Base-by-base conservation (phyloP, 306 rosid species). In the Prosopis cineraria region DNA sequence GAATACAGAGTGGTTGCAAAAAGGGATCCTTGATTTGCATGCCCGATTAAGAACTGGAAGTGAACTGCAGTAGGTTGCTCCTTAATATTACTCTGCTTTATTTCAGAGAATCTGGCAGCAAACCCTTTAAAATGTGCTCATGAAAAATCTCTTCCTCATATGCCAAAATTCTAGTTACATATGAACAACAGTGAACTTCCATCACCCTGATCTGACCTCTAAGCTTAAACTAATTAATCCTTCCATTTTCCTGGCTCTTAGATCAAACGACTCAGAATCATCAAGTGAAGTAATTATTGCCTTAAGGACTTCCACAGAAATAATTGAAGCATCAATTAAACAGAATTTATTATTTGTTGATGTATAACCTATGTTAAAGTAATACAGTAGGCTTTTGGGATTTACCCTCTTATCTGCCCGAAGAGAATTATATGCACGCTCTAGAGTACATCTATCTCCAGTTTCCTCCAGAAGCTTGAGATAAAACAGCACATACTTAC, bases 331-430 rank as follows among this genome's bases (percentile, higher is more conserved):
- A 78, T 75, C 14, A 73, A 85, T 59, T 47, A 65, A 64, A 40
- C 40, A 25, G 48, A 79, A 41, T 64, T 60, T 52, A 72, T 52
- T 3, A 9, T 41, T 52, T 13, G 30, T 17, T 7, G 20, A 68
- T 13, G 22, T 33, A 43, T 77, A 81, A 64, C 29, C 64, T 43
- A 60, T 52, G 70, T 45, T 70, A 31, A 72, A 60, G 68, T 34
- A 85, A 79, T 70, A 60, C 82, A 85, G 62, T 63, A 45, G 75
- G 48, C 50, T 63, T 55, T 50, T 56, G 37, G 78, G 41, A 39
- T 75, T 89, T 90, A 94, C 98, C 97, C 98, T 88, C 81, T 91
- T 92, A 88, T 94, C 98, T 75, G 93, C 89, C 52, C 97, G 91
- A 67, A 94, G 95, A 79, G 97, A 87, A 83, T 87, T 77, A 84